Evolutionary conservation across 2,329 filamentous ascomycete species (phyloP).

Genomic region (Fragosphaeria purpurea): DNA sequence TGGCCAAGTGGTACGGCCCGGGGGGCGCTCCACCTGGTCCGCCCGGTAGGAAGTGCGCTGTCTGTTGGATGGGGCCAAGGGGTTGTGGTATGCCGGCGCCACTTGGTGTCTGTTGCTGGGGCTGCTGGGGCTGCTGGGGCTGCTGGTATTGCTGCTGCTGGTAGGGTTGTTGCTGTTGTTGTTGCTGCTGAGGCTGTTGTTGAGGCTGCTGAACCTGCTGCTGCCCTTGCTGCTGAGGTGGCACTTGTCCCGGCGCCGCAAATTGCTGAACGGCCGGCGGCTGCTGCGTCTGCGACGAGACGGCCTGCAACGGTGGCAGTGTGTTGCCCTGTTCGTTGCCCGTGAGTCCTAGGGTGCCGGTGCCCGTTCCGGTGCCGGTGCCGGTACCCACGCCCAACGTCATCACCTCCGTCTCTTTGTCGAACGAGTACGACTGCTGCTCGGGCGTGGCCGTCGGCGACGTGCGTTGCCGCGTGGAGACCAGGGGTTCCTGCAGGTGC

Average conservation of each 20-base stretch:
- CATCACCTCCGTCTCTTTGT: constrained; percentile 40
- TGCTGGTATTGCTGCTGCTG: too few species aligned
- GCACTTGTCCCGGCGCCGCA: too few species aligned
- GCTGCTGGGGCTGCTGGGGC: too few species aligned
- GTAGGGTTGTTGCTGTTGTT: too few species aligned
- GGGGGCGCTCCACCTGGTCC: too few species aligned
- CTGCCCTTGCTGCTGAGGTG: too few species aligned
- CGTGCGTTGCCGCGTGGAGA: constrained; percentile 25
- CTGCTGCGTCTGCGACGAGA: background rate
- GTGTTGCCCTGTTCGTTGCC: background rate
- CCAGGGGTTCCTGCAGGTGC: constrained; percentile 38
- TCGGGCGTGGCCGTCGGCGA: constrained; percentile 19
- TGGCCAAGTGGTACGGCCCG: too few species aligned
- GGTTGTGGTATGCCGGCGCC: too few species aligned
- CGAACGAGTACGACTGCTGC: constrained; percentile 28
- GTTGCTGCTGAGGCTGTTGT: background rate
- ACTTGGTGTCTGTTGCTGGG: background rate
- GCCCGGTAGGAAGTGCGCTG: too few species aligned
- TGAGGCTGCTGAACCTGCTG: background rate
- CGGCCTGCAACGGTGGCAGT: background rate
- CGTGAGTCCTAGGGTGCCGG: too few species aligned
- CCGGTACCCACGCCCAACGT: background rate
- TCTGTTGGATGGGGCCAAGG: too few species aligned
- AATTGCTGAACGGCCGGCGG: background rate
- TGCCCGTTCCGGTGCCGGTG: too few species aligned